Conservation (phyloP, 495 filamentous ascomycete species). For the Aspergillus diversus region DNA sequence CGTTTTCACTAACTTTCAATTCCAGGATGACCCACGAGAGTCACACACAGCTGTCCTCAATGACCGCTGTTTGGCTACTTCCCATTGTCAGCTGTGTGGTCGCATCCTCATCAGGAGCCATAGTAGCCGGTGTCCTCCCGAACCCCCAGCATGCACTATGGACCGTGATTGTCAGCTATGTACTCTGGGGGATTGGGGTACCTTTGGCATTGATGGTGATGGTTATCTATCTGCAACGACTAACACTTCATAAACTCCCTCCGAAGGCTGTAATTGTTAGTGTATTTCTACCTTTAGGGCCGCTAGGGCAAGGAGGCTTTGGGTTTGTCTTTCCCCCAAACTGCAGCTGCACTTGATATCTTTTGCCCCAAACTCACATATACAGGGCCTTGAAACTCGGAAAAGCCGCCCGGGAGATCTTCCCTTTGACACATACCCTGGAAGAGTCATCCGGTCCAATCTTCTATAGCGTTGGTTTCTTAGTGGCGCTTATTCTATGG, state of each 20-base stretch:
- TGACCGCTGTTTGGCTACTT: constrained; percentile 65
- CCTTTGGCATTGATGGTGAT: constrained; percentile 59
- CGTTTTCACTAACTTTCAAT: not conserved
- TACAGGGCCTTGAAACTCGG: constrained; percentile 58
- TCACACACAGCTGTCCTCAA: constrained; percentile 42
- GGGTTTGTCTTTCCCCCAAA: constrained; percentile 28
- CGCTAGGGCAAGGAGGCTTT: constrained; percentile 62
- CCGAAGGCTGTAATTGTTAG: constrained; percentile 62
- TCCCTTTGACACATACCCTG: constrained; percentile 54
- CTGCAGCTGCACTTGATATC: not conserved
- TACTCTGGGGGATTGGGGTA: constrained; percentile 63
- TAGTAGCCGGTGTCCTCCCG: constrained; percentile 57
- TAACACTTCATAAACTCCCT: constrained; percentile 60
- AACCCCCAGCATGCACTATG: constrained; percentile 56
- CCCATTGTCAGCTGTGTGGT: constrained; percentile 64
- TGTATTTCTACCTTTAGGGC: constrained; percentile 64
- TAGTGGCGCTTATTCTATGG: constrained; percentile 61
- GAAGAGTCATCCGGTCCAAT: constrained; percentile 47
- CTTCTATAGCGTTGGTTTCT: constrained; percentile 57
- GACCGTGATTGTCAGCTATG: constrained; percentile 59
- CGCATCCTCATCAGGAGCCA: constrained; percentile 57
- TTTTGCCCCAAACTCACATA: not conserved
- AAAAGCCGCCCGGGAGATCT: constrained; percentile 48
- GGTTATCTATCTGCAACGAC: constrained; percentile 63
- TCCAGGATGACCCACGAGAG: constrained; percentile 37